Evolutionary conservation across 208 protist species (phyloP), one percentile per base, ranked within the genome.

Genomic region (Leishmania arabica): DNA sequence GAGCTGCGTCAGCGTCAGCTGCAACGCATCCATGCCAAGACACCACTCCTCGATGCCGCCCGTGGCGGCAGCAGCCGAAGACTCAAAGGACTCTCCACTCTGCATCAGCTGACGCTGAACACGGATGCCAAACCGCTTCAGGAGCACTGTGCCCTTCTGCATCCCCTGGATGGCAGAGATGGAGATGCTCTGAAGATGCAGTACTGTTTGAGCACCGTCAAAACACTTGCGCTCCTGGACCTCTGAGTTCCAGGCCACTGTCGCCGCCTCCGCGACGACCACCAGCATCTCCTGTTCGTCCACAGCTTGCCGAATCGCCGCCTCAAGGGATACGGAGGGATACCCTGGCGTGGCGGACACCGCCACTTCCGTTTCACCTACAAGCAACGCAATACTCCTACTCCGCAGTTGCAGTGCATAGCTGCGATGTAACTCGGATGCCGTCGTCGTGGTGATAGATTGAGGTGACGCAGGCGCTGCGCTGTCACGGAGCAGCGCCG

Each of bases 1-100:
- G 9, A 70, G 58, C 74, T 80, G 77, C 54, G 65, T 80, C 62
- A 86, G 78, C 37, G 82, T 82, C 65, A 86, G 74, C 34, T 86
- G 82, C 72, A 86, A 19, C 17, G 82, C 64, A 34, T 86, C 82
- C 31, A 86, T n/a, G 13, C 8, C 21, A 6, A 86, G 45, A 21
- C 66, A 72, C 82, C 82, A 86, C 82, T 86, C 82, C 68, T 82
- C 82, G 21, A 40, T 40, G 11, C 6, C 21, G 37, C n/a, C 60
- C 31, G 27, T n/a, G 8, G 37, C 24, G 21, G 21, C 54, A 78
- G 74, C 37, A n/a, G 40, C 56, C 56, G 47, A 34, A n/a, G 74
- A 0, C 19, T 31, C 60, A 49, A 37, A n/a, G n/a, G n/a, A 15
- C n/a, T 1, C 31, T 4, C 21, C 65, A 34, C 54, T 68, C 17